Conservation (phyloP, 2,329 filamentous ascomycete genomes). For the Neurospora sp. region DNA sequence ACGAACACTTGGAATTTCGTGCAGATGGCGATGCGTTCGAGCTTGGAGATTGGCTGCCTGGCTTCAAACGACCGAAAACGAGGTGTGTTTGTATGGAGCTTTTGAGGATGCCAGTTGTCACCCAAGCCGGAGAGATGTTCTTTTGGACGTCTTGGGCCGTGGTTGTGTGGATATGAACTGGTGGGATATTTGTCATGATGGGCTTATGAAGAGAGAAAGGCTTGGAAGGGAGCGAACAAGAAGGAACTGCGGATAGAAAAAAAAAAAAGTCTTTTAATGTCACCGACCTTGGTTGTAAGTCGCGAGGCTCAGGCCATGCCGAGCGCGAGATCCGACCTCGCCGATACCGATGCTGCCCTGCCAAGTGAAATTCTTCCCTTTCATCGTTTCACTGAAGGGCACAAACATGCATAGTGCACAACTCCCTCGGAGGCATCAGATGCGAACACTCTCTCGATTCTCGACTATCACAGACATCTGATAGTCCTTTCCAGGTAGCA, state of each 20-base stretch:
- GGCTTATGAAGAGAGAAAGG: neutral
- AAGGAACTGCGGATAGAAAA: neutral
- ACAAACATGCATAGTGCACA: neutral
- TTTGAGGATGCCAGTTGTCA: neutral
- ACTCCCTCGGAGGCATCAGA: neutral
- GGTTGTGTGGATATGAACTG: neutral
- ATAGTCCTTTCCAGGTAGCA: neutral
- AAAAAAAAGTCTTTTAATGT: neutral
- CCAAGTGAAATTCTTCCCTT: neutral
- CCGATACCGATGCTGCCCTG: neutral
- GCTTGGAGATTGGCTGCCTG: neutral
- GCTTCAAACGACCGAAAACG: neutral
- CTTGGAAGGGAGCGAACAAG: neutral
- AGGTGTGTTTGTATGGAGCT: neutral
- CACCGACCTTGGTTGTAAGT: neutral
- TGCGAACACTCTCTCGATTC: neutral
- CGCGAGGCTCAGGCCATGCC: neutral
- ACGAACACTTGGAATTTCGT: neutral
- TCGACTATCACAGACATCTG: neutral
- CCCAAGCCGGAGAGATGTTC: neutral
- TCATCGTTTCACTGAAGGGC: neutral
- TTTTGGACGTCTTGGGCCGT: neutral
- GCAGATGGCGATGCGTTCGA: neutral
- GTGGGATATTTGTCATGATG: neutral
- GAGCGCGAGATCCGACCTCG: neutral